Conservation (phyloP, 2,329 filamentous ascomycete species). For the Epicoccum sorghinum region DNA sequence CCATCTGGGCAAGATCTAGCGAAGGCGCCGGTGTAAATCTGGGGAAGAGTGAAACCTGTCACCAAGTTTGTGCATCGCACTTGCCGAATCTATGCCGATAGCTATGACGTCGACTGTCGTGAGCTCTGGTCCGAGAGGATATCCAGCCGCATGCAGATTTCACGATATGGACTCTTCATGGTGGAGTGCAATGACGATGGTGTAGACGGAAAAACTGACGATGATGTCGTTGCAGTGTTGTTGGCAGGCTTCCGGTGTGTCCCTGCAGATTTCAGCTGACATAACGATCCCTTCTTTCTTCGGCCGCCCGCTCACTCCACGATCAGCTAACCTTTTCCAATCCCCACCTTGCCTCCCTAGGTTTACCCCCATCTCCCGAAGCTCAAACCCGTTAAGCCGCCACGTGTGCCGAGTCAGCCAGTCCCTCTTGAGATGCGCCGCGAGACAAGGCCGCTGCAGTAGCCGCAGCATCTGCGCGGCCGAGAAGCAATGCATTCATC, state of each 20-base stretch:
- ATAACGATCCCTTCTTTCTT: slow-evolving; percentile 13
- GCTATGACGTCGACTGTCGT: slow-evolving; percentile 10
- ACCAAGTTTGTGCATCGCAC: not conserved
- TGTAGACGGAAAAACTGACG: slow-evolving; percentile 1
- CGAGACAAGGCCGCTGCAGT: slow-evolving; percentile 14
- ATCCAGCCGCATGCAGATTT: slow-evolving; percentile 1
- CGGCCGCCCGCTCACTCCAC: slow-evolving; percentile 14
- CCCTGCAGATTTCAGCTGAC: slow-evolving; percentile 17
- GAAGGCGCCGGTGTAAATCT: slow-evolving; percentile 5
- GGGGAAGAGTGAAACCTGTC: slow-evolving; percentile 6
- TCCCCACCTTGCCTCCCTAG: slow-evolving; percentile 13
- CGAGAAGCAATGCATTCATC: slow-evolving; percentile 33
- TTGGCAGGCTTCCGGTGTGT: slow-evolving; percentile 9
- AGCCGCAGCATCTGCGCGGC: slow-evolving; percentile 36
- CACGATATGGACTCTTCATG: not conserved
- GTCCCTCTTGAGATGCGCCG: slow-evolving; percentile 16
- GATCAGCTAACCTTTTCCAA: slow-evolving; percentile 24
- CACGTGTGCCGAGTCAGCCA: slow-evolving; percentile 24
- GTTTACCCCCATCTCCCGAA: slow-evolving; percentile 14
- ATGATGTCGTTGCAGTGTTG: slow-evolving; percentile 8
- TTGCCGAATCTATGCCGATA: slow-evolving; percentile 10
- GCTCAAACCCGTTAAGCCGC: slow-evolving; percentile 24
- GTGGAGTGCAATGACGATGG: slow-evolving; percentile 17
- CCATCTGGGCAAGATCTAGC: slow-evolving; percentile 4
- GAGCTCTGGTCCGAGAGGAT: slow-evolving; percentile 8